Evolutionary conservation across 768 basidiomycete species (phyloP), one percentile per base, ranked within the genome.

Genomic region (Pleurotus cornucopiae): DNA sequence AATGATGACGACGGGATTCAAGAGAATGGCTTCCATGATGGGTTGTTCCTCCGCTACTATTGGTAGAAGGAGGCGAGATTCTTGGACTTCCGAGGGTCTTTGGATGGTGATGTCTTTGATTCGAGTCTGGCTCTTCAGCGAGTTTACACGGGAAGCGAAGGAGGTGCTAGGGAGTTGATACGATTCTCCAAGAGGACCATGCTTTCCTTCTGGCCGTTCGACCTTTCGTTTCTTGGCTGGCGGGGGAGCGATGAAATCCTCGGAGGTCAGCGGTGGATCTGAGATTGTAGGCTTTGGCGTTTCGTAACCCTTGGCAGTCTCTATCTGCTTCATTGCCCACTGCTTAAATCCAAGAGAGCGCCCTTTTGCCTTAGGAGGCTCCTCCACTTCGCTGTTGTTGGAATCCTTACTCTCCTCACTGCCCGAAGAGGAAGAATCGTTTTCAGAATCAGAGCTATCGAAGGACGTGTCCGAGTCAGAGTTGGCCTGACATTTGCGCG

Each of bases 21-120:
- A 74, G 54, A 92, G 70, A 45, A 99, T 84, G 4, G 93, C 83
- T 65, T 96, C 94, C 85, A 98, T 89, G 54, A 99, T 93, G 2
- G 84, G 79, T 64, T 98, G 94, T 64, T 99, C 97, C 68, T 98
- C 95, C 5, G 89, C 84, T 16, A 92, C 81, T 59, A 98, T 93
- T 3, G 97, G 97, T 1, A 99, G 72, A 57, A 88, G 74, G 51
- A 94, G 70, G 43, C 97, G 78, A 2, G 85, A 77, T 59, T 89
- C 89, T 59, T 90, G 81, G 4, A 96, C 84, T 16, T 88, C 88
- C 12, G 75, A 63, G 3, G 85, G 82, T 12, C 95, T 84, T 16
- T 67, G 75, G 38, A 97, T 77, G 5, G 74, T 63, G 41, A 88
- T 70, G 25, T 70, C 69, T 61, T 84, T 84, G 23, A 66, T 53